Evolutionary conservation across 305 asterid species (phyloP), one percentile per base, ranked within the genome.

Genomic region (Fraxinus greggii): DNA sequence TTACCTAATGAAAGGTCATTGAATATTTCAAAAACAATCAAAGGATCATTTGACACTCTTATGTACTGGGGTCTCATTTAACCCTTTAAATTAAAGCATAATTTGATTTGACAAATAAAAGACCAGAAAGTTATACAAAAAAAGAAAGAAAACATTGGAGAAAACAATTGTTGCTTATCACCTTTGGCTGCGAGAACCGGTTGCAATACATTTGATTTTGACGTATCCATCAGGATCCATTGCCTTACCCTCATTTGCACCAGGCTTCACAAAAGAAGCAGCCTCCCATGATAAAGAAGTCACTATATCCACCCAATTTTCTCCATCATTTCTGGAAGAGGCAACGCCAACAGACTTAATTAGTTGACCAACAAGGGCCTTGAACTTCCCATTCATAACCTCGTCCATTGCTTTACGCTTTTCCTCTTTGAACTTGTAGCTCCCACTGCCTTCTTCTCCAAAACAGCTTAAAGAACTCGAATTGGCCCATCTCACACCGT

Each of bases 141-240:
- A 7, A 65, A 59, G 31, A 75, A 45, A 15, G 23, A 67, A 67
- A 7, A 69, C 9, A 13, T 74, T 3, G 35, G 80, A 23, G 28
- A 67, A 59, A 7, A 69, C 13, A 13, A 76, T 3, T 40, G 80
- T n/a, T 63, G 23, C 61, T 70, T 59, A 59, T 72, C 87, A 94
- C 99, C 98, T 93, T 86, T 96, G 92, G 28, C 84, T 75, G 81
- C 92, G 92, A 28, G 90, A 84, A 83, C 98, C 98, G 35, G 95
- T 88, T 35, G 96, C 94, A 78, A 96, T 78, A 84, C 99, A 96
- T 85, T 96, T 96, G 85, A 96, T 82, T 90, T 96, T 96, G 63
- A 96, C 97, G 88, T 89, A 90, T 81, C 97, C 96, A 86, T 96
- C 96, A 28, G 98, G 99, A 88, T 96, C 98, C 98, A 96, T 94